Conservation (phyloP, 805 yeast genomes). For the Pichia deserticola region DNA sequence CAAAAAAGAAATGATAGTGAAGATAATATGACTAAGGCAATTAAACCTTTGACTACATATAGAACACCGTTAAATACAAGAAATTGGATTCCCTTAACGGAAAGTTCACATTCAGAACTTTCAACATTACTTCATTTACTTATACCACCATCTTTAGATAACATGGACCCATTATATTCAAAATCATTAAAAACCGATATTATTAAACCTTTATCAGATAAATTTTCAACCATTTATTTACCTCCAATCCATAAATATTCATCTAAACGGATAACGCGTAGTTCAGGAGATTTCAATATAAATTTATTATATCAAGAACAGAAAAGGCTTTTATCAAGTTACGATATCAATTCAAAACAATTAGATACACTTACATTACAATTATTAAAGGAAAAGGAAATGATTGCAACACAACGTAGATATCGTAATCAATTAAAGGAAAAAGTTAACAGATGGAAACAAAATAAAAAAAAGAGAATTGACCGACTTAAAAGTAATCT, state of each 20-base stretch:
- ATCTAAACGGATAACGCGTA: conserved; percentile 4
- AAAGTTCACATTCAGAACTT: conserved; percentile 2
- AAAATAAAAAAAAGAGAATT: conserved; percentile 12
- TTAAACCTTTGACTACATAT: conserved; percentile 3
- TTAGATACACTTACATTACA: conserved; percentile 19
- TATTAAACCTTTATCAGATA: conserved; percentile 17
- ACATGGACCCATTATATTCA: not conserved
- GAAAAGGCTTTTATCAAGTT: conserved; percentile 17
- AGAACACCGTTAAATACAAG: conserved; percentile 5
- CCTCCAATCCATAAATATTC: conserved; percentile 18
- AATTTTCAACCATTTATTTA: conserved; percentile 17
- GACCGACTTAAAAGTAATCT: conserved; percentile 3
- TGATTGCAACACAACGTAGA: conserved; percentile 15
- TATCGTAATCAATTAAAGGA: conserved; percentile 16
- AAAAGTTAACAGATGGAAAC: conserved; percentile 11
- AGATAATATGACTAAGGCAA: not conserved
- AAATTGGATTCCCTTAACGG: conserved; percentile 8
- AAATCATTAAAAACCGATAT: conserved; percentile 13
- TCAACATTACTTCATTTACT: conserved; percentile 6
- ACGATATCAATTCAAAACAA: conserved; percentile 23
- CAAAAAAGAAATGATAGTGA: not conserved
- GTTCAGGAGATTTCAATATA: conserved; percentile 18
- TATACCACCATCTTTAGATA: conserved; percentile 3
- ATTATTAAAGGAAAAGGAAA: conserved; percentile 16
- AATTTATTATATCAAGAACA: conserved; percentile 19